These are phyloP conservation scores for Carex scoparia DNA, from an alignment of 176 grass and related monocot genomes.

Conservation along the genomic window DNA sequence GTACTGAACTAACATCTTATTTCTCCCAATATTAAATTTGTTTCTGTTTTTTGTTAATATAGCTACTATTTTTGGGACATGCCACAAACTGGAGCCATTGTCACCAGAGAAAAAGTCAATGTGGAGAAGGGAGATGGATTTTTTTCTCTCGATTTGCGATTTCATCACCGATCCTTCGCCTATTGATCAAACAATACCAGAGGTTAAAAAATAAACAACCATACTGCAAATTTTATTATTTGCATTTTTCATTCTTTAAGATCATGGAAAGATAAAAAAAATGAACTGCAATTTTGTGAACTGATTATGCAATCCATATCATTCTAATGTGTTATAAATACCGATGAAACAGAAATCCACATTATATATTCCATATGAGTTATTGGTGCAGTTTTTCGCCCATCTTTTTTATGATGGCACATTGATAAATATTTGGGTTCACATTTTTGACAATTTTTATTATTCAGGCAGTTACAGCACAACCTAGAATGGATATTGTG, in stretches of 20 bases:
- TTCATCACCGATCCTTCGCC: conserved; percentile 69
- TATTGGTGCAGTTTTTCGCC: no score
- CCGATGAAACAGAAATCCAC: background rate
- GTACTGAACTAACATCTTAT: no score
- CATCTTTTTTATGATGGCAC: no score
- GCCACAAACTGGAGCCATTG: conserved; percentile 60
- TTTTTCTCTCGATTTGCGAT: conserved; percentile 80
- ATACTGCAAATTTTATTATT: background rate
- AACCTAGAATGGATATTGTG: conserved; percentile 64
- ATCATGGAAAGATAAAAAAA: background rate
- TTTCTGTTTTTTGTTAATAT: background rate
- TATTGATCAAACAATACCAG: conserved; percentile 40
- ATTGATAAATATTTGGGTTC: background rate
- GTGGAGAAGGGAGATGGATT: conserved; percentile 97
- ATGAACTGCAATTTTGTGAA: background rate
- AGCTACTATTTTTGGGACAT: conserved; percentile 87
- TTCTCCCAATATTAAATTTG: background rate
- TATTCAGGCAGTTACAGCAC: conserved; percentile 59
- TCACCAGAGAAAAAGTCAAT: conserved; percentile 67
- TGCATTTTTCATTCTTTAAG: background rate
- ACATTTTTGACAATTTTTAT: background rate
- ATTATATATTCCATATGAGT: background rate
- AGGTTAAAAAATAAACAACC: background rate
- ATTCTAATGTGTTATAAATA: background rate
- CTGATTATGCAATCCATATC: background rate